Conservation (phyloP, 306 rosid species). For the Parietaria judaica region DNA sequence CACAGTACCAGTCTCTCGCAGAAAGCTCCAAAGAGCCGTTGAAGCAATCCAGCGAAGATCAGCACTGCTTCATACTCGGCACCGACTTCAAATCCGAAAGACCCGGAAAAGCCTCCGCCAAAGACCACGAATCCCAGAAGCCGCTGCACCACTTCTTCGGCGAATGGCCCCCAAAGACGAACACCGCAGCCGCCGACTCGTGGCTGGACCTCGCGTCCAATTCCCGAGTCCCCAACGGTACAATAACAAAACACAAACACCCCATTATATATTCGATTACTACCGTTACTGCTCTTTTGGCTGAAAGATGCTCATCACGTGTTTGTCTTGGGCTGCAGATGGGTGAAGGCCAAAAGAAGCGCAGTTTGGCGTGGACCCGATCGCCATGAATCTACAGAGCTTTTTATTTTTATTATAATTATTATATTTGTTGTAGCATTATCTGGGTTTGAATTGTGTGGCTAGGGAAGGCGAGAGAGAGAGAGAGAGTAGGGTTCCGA, state of each 20-base stretch:
- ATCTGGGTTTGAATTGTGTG: constrained; percentile 29
- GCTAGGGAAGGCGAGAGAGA: constrained; percentile 44
- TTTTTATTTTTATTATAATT: no score
- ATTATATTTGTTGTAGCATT: background rate
- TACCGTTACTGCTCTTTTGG: no score
- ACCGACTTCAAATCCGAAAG: constrained; percentile 78
- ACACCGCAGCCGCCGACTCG: constrained; percentile 56
- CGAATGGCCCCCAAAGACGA: constrained; percentile 83
- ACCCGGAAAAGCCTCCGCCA: constrained; percentile 32
- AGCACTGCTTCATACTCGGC: constrained; percentile 80
- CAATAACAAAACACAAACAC: background rate
- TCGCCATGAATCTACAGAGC: background rate
- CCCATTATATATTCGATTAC: background rate
- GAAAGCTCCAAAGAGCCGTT: constrained; percentile 13
- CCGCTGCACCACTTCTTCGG: constrained; percentile 94
- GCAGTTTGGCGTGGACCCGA: background rate
- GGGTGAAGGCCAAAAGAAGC: constrained; percentile 32
- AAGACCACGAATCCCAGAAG: constrained; percentile 59
- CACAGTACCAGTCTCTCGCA: constrained; percentile 41
- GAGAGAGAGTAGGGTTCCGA: background rate
- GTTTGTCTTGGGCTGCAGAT: constrained; percentile 42
- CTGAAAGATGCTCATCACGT: background rate
- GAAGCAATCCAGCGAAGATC: constrained; percentile 25
- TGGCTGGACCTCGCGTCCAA: constrained; percentile 98
- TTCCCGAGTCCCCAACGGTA: constrained; percentile 56